A percentile compares a stretch with the other conserved stretches of the same genome.
Conservation (phyloP, 2,329 filamentous ascomycete species). For the Polytolypa hystricis region DNA sequence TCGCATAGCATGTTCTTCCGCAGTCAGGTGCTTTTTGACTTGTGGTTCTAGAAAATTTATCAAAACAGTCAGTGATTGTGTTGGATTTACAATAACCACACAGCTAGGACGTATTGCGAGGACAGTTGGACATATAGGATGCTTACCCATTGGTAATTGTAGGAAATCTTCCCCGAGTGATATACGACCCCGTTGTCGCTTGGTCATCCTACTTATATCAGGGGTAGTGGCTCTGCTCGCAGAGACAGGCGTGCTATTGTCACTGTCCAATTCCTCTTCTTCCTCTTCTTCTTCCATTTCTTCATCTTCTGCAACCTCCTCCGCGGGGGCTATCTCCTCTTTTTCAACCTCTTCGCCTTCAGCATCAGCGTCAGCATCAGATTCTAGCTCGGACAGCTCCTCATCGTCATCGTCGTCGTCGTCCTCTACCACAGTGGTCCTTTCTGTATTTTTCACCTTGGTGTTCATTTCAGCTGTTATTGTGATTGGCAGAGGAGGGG, state of each 20-base stretch:
- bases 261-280: constrained; percentile 32
- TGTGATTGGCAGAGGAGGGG: constrained; percentile 26
- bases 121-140: too few species aligned
- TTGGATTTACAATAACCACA: too few species aligned
- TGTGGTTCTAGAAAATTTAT: constrained; percentile 44
- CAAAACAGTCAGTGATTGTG: not conserved
- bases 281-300: constrained; percentile 33
- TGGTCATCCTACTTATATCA: constrained; percentile 56
- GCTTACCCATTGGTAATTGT: constrained; percentile 45
- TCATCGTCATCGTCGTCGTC: constrained; percentile 45
- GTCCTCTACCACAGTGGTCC: constrained; percentile 35
- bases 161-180: constrained; percentile 43
- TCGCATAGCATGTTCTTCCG: constrained; percentile 62
- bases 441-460: constrained; percentile 35
- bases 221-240: constrained; percentile 48
- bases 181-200: constrained; percentile 52
- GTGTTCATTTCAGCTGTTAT: constrained; percentile 26
- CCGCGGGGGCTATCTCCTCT: constrained; percentile 22
- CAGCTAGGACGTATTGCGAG: not conserved
- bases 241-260: constrained; percentile 34
- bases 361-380: constrained; percentile 36
- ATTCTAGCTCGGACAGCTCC: constrained; percentile 34
- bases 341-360: constrained; percentile 38
- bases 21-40: constrained; percentile 61
- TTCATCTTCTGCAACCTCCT: constrained; percentile 25